phyloP scores from a whole-genome alignment of 495 filamentous ascomycete species.

The Hypomontagnella monticulosa region DNA sequence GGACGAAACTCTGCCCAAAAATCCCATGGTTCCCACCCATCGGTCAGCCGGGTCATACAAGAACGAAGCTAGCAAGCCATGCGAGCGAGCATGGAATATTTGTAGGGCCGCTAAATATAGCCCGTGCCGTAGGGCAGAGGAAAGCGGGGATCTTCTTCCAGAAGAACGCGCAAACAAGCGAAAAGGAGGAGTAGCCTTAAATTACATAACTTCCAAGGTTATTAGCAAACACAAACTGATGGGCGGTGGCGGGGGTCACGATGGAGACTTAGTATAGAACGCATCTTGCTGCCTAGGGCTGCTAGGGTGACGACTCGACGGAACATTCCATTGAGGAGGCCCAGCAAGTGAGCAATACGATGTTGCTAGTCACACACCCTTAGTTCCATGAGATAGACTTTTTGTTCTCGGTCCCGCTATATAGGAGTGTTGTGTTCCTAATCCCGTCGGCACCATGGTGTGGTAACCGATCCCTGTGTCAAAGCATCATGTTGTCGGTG shows the following conservation, averaged over 20 bases:
- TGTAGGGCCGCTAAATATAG: not conserved
- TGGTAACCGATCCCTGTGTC: conserved; percentile 1
- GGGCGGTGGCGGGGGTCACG: too few relatives aligned
- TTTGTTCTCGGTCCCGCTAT: not conserved
- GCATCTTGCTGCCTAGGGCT: not conserved
- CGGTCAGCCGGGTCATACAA: not conserved
- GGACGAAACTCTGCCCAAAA: not conserved
- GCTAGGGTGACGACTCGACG: not conserved
- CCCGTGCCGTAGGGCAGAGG: conserved; percentile 10
- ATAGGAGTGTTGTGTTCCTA: not conserved
- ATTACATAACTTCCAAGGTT: not conserved
- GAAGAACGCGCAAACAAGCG: not conserved
- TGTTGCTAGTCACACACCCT: not conserved
- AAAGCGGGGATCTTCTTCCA: not conserved
- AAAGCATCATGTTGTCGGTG: not conserved
- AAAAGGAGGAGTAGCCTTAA: not conserved
- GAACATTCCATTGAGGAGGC: not conserved
- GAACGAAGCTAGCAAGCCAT: not conserved
- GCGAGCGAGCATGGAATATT: not conserved
- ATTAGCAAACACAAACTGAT: not conserved
- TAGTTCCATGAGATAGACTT: not conserved
- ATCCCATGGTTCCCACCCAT: not conserved
- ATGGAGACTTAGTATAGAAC: too few relatives aligned
- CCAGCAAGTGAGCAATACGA: not conserved
- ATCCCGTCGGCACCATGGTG: not conserved